Evolutionary conservation across 2,329 filamentous ascomycete genomes (phyloP), one percentile per base, ranked within the genome.

Genomic region (Ophiostoma sp.): DNA sequence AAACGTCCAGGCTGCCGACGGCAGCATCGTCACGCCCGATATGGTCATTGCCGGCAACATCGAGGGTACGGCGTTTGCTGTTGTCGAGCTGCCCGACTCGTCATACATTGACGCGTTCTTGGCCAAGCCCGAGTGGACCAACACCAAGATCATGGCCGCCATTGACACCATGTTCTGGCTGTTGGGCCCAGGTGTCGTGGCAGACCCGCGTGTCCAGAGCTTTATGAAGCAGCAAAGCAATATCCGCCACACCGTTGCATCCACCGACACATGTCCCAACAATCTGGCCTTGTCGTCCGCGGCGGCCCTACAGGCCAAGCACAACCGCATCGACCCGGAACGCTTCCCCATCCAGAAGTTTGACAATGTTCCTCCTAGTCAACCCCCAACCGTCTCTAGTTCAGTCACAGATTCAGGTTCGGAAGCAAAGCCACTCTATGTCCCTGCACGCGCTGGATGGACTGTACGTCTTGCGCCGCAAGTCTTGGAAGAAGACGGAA

Each of bases 131-230:
- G 95, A 98, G 80, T 95, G 93, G 90, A 83, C 85, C 22, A 87
- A 88, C 50, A 78, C 84, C 12, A 83, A 88, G 39, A 83, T 97
- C 45, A 93, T 93, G 85, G 84, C 84, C 7, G 88, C 91, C 68
- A 81, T 98, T 63, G 84, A 87, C 63, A 87, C 87, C 55, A 88
- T 97, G 68, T 88, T 96, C 77, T 99, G 96, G 95, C 90, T 93
- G 31, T 86, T 98, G 33, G 93, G 93, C 0, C 85, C 87, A 4
- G 90, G 87, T 2, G 85, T 98, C 17, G 84, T 87, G 7, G 83
- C 86, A 3, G 87, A 96, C 79, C 78, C 86, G 12, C 85, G 85
- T 28, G 81, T 99, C 22, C 86, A 87, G 72, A 82, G 87, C 1
- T 97, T 97, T 79, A 93, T 97, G 81, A 78, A 86, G 36, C 85